These are phyloP conservation scores for Lachnellula suecica DNA, from an alignment of 2,329 filamentous ascomycete species.

Conservation along the genomic window DNA sequence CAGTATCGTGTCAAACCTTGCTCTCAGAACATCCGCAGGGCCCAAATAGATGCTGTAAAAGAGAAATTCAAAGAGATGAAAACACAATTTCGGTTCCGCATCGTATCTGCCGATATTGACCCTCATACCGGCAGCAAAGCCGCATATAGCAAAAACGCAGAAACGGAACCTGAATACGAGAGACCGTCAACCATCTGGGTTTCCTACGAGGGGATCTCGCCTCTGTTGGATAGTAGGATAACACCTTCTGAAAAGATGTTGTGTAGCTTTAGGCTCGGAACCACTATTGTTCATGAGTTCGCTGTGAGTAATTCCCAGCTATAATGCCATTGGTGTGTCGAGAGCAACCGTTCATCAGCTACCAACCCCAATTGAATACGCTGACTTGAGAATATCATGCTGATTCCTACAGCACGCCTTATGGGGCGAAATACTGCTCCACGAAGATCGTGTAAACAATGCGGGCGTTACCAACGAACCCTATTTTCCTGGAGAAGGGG, in stretches of 20 bases:
- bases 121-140: background rate
- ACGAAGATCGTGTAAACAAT: too few relatives aligned
- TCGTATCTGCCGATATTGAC: background rate
- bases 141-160: background rate
- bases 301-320: background rate
- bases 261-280: background rate
- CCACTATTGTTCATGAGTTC: background rate
- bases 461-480: background rate
- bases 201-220: background rate
- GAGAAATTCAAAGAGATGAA: too few relatives aligned
- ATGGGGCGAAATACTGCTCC: too few relatives aligned
- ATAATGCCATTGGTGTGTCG: background rate
- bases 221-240: background rate
- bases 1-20: too few relatives aligned
- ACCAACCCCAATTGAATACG: too few relatives aligned
- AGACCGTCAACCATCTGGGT: background rate
- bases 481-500: background rate
- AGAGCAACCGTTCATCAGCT: too few relatives aligned
- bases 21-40: too few relatives aligned
- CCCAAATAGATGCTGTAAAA: too few relatives aligned
- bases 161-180: background rate
- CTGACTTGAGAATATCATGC: too few relatives aligned
- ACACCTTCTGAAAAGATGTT: background rate
- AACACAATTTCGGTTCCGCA: too few relatives aligned
- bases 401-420: too few relatives aligned